phyloP scores from a whole-genome alignment of 2,329 filamentous ascomycete species.

The Davidsoniella eucalypti region DNA sequence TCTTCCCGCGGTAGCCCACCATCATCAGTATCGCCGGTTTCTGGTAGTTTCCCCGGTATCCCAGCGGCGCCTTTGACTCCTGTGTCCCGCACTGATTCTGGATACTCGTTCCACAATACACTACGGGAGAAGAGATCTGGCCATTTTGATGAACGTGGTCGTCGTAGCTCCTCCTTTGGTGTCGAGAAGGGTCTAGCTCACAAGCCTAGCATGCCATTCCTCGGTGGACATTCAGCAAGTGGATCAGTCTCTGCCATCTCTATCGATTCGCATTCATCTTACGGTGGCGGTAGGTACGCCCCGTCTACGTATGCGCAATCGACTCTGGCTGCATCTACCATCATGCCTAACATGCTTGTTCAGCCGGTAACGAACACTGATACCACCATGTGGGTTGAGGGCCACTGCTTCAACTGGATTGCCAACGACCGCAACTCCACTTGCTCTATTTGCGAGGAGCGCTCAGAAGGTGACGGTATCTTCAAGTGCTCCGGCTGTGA shows the following conservation, averaged over 20 bases:
- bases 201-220: constrained; percentile 57
- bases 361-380: constrained; percentile 67
- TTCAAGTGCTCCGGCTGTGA: constrained; percentile 57
- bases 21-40: constrained; percentile 58
- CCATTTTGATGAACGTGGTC: constrained; percentile 69
- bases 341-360: constrained; percentile 72
- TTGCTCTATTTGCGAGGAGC: constrained; percentile 64
- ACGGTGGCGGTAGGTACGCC: constrained; percentile 52
- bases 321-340: constrained; percentile 69
- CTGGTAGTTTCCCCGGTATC: constrained; percentile 58
- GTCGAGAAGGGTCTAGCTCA: constrained; percentile 55
- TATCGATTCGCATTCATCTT: constrained; percentile 52
- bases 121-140: constrained; percentile 88
- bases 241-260: constrained; percentile 43
- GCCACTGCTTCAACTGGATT: constrained; percentile 60
- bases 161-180: constrained; percentile 85
- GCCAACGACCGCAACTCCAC: constrained; percentile 37
- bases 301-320: constrained; percentile 74
- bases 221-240: constrained; percentile 45
- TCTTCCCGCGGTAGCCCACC: constrained; percentile 46
- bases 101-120: constrained; percentile 70
- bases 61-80: constrained; percentile 45
- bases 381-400: constrained; percentile 68
- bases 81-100: constrained; percentile 80
- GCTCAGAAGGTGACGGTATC: constrained; percentile 52